A percentile compares a stretch with the other conserved stretches of the same genome.
Conservation (phyloP, 352 stramenopile genomes). For the Globisporangium cystogenes region DNA sequence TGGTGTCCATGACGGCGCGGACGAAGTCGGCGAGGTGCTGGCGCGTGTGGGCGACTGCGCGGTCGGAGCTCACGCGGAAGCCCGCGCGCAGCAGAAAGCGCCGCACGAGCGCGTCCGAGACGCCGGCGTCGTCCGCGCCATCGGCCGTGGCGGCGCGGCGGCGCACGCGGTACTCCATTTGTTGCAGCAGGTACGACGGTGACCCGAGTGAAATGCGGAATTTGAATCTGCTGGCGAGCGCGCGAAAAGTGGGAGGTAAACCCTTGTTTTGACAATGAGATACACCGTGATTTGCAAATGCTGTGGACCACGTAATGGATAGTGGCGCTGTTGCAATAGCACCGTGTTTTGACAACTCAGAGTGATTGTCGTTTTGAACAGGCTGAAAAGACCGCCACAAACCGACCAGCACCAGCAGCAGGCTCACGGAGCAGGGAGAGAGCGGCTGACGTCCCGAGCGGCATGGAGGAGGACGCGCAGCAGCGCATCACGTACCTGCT, state of each 20-base stretch:
- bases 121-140: background rate
- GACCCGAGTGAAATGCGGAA: too few species aligned
- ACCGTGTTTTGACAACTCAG: slow-evolving; percentile 1
- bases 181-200: too few species aligned
- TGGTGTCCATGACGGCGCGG: slow-evolving; percentile 37
- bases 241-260: slow-evolving; percentile 15
- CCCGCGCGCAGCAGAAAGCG: slow-evolving; percentile 71
- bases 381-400: slow-evolving; percentile 1
- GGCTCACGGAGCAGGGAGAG: slow-evolving; percentile 4
- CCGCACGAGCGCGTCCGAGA: slow-evolving; percentile 45
- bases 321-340: background rate
- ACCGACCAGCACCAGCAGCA: background rate
- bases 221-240: slow-evolving; percentile 18
- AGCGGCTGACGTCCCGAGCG: too few species aligned
- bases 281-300: slow-evolving; percentile 4
- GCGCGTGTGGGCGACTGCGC: slow-evolving; percentile 29
- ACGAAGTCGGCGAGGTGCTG: slow-evolving; percentile 51
- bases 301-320: background rate
- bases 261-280: slow-evolving; percentile 7
- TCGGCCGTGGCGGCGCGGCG: slow-evolving; percentile 26
- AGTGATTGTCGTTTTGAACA: background rate
- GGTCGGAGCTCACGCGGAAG: slow-evolving; percentile 44
- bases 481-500: slow-evolving; percentile 82
- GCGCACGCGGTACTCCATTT: slow-evolving; percentile 41
- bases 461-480: slow-evolving; percentile 71